Conservation (phyloP, 2,329 filamentous ascomycete species). For the Pleomassaria siparia region DNA sequence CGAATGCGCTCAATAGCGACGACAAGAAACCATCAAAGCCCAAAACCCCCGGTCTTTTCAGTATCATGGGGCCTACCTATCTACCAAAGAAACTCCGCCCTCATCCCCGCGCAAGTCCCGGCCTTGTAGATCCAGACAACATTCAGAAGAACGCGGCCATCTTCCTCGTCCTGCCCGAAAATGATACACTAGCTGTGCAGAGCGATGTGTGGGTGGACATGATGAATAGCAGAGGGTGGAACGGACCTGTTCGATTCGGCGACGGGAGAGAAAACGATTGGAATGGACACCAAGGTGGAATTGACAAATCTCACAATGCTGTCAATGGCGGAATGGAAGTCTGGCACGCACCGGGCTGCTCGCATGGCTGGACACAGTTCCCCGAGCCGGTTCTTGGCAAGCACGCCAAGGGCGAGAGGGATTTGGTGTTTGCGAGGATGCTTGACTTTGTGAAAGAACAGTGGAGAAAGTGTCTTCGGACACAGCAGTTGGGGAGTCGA, state of each 20-base stretch:
- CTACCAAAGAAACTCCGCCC: slow-evolving; percentile 40
- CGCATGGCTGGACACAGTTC: slow-evolving; percentile 49
- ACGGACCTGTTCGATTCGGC: slow-evolving; percentile 37
- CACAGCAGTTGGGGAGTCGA: slow-evolving; percentile 14
- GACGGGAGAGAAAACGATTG: slow-evolving; percentile 36
- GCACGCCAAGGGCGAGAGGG: slow-evolving; percentile 40
- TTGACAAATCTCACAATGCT: slow-evolving; percentile 12
- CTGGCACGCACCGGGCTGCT: slow-evolving; percentile 38
- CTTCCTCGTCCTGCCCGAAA: slow-evolving; percentile 45
- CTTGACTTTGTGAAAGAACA: slow-evolving; percentile 42
- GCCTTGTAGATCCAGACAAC: slow-evolving; percentile 35
- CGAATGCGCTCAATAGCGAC: slow-evolving; percentile 36
- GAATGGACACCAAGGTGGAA: slow-evolving; percentile 24
- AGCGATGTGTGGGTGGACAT: slow-evolving; percentile 47
- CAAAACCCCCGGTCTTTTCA: slow-evolving; percentile 39
- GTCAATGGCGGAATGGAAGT: slow-evolving; percentile 41
- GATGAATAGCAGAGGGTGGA: slow-evolving; percentile 37
- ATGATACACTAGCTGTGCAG: slow-evolving; percentile 45
- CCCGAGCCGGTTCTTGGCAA: slow-evolving; percentile 42
- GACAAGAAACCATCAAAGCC: slow-evolving; percentile 31
- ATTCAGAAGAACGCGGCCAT: slow-evolving; percentile 44
- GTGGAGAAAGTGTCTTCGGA: slow-evolving; percentile 32
- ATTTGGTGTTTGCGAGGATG: slow-evolving; percentile 38
- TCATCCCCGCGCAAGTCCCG: slow-evolving; percentile 46
- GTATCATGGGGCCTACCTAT: slow-evolving; percentile 46